A percentile compares a stretch with the other conserved stretches of the same genome.
Evolutionary conservation across 345 rosid species (phyloP).

Genomic region (Melaleuca quinquenervia): DNA sequence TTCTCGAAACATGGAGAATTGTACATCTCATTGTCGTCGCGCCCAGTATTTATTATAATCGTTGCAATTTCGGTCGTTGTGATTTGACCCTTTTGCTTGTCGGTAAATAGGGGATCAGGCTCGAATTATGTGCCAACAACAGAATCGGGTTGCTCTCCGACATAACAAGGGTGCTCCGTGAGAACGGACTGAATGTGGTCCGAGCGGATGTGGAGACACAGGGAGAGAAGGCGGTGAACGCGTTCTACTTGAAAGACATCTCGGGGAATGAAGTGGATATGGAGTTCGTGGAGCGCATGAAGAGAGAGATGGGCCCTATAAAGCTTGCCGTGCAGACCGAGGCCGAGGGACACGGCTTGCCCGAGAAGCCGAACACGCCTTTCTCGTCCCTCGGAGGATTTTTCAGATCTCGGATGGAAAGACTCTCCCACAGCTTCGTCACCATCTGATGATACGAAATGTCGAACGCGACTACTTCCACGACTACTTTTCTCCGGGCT

Average conservation of each 20-base stretch:
- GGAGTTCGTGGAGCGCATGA: constrained; percentile 49
- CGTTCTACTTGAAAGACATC: constrained; percentile 42
- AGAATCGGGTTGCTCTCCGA: constrained; percentile 57
- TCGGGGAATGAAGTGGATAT: constrained; percentile 47
- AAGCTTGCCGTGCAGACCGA: constrained; percentile 15
- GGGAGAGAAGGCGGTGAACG: constrained; percentile 43
- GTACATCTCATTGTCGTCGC: not conserved
- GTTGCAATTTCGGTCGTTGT: not conserved
- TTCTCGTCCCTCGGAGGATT: constrained; percentile 38
- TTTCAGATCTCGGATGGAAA: constrained; percentile 32
- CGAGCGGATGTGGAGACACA: constrained; percentile 60
- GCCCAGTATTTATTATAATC: not conserved
- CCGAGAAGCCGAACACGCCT: not conserved
- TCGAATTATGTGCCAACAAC: constrained; percentile 49
- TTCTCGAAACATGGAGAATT: not conserved
- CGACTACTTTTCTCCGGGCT: not conserved
- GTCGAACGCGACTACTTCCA: not conserved
- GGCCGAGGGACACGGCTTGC: not conserved
- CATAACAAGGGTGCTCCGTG: constrained; percentile 53
- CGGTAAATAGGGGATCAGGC: constrained; percentile 34
- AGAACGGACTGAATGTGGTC: constrained; percentile 54
- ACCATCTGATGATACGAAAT: constrained; percentile 3
- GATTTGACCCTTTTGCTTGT: too few species aligned
- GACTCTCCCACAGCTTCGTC: constrained; percentile 37
- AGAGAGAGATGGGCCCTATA: constrained; percentile 53